A percentile compares a stretch with the other conserved stretches of the same genome.
phyloP scores from a whole-genome alignment of 257 asterid species.

The Osmanthus fragrans region DNA sequence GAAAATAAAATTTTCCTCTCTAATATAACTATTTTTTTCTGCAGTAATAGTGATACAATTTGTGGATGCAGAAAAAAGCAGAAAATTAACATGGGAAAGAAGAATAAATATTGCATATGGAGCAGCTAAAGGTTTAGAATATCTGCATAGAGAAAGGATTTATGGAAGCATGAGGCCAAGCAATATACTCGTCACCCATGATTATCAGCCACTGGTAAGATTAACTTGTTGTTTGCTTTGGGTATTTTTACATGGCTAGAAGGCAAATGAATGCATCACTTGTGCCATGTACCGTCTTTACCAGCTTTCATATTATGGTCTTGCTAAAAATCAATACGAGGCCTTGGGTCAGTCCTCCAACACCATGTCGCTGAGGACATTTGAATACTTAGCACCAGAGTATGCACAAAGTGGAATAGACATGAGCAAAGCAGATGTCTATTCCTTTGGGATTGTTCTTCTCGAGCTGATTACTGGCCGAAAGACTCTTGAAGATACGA shows the following conservation, averaged over 20 bases:
- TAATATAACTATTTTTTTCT: neutral
- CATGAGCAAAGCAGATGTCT: constrained; percentile 57
- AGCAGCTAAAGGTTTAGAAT: constrained; percentile 25
- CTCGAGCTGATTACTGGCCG: constrained; percentile 58
- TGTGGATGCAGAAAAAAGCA: constrained; percentile 24
- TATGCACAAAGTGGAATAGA: constrained; percentile 50
- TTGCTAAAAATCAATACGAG: constrained; percentile 44
- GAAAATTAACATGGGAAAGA: constrained; percentile 29
- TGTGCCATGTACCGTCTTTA: neutral
- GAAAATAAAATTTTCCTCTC: neutral
- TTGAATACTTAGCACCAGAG: constrained; percentile 64
- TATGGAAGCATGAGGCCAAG: constrained; percentile 26
- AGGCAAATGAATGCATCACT: neutral
- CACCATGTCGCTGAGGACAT: constrained; percentile 43
- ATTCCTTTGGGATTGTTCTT: constrained; percentile 61
- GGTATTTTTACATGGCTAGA: neutral
- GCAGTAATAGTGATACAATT: neutral
- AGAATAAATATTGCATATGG: constrained; percentile 29
- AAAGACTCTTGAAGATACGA: constrained; percentile 51
- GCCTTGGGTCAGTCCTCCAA: constrained; percentile 37
- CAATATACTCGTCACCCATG: constrained; percentile 33
- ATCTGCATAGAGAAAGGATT: constrained; percentile 24
- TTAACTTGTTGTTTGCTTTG: neutral
- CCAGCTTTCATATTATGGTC: constrained; percentile 54
- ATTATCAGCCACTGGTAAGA: constrained; percentile 31